These are phyloP conservation scores for Pseudozyma sp. DNA, from an alignment of 1,284 basidiomycete genomes.

Conservation along the genomic window DNA sequence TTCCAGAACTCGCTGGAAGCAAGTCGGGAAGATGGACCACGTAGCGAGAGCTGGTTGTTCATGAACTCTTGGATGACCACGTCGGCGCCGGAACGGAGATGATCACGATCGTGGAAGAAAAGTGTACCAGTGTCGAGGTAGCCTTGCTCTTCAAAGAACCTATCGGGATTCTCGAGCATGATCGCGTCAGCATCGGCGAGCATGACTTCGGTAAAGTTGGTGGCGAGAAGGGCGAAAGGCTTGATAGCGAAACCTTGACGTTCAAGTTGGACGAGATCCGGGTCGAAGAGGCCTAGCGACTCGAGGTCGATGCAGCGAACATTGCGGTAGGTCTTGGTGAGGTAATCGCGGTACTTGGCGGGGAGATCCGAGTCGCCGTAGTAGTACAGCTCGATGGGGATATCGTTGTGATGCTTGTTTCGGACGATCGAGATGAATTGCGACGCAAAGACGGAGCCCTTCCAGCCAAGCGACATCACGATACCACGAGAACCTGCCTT, in stretches of 20 bases:
- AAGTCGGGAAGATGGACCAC: conserved; percentile 39
- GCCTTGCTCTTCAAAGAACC: conserved; percentile 47
- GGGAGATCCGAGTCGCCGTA: conserved; percentile 56
- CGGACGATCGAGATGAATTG: conserved; percentile 52
- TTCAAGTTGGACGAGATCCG: conserved; percentile 42
- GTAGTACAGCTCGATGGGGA: conserved; percentile 55
- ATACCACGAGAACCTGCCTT: conserved; percentile 35
- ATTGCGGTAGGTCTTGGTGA: conserved; percentile 37
- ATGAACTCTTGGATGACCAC: conserved; percentile 48
- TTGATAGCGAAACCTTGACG: conserved; percentile 54
- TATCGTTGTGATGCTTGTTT: conserved; percentile 40
- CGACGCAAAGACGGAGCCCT: conserved; percentile 41
- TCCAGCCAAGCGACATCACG: conserved; percentile 52
- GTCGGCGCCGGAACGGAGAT: conserved; percentile 38
- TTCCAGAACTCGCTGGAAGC: conserved; percentile 45
- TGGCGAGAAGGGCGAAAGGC: conserved; percentile 48
- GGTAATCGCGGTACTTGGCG: conserved; percentile 40
- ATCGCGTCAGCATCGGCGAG: conserved; percentile 52
- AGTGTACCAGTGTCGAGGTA: conserved; percentile 54
- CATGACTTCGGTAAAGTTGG: conserved; percentile 56
- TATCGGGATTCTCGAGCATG: conserved; percentile 40
- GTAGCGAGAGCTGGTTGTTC: conserved; percentile 40
- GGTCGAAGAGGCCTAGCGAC: conserved; percentile 42
- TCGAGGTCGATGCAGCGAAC: conserved; percentile 48
- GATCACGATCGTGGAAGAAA: conserved; percentile 56